A percentile compares a stretch with the other conserved stretches of the same genome.
These are phyloP conservation scores for Bothriochloa decipiens DNA, from an alignment of 176 grass and related monocot species.

Conservation along the genomic window DNA sequence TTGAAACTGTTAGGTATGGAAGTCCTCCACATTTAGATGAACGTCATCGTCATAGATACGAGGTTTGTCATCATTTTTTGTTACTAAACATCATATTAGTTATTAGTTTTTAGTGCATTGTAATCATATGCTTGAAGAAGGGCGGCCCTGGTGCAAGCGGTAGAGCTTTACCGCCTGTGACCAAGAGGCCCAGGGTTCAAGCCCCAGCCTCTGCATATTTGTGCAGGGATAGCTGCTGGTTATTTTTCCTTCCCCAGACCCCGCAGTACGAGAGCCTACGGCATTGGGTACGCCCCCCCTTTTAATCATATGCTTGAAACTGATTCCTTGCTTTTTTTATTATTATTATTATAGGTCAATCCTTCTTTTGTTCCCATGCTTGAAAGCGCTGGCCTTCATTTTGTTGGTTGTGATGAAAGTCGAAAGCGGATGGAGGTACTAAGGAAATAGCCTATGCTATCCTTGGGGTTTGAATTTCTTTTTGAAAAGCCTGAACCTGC, in stretches of 20 bases:
- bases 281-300: too few species aligned
- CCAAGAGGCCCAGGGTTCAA: too few species aligned
- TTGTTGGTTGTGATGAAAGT: conserved; percentile 93
- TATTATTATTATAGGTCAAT: conserved; percentile 63
- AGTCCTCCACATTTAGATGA: conserved; percentile 79
- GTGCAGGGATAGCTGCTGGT: too few species aligned
- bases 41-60: conserved; percentile 95
- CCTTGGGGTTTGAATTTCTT: not conserved
- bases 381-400: conserved; percentile 74
- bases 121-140: not conserved
- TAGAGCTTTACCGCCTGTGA: too few species aligned
- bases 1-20: conserved; percentile 67
- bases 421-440: conserved; percentile 93
- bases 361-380: conserved; percentile 77
- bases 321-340: conserved; percentile 23
- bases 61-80: conserved; percentile 56
- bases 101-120: not conserved
- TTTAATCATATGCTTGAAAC: not conserved
- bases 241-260: too few species aligned
- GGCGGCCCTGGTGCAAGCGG: too few species aligned
- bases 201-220: too few species aligned
- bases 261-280: too few species aligned
- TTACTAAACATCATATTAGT: conserved; percentile 25
- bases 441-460: conserved; percentile 21
- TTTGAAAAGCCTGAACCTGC: conserved; percentile 16